These are phyloP conservation scores for Solanum bulbocastanum DNA, from an alignment of 257 asterid genomes.

Conservation along the genomic window DNA sequence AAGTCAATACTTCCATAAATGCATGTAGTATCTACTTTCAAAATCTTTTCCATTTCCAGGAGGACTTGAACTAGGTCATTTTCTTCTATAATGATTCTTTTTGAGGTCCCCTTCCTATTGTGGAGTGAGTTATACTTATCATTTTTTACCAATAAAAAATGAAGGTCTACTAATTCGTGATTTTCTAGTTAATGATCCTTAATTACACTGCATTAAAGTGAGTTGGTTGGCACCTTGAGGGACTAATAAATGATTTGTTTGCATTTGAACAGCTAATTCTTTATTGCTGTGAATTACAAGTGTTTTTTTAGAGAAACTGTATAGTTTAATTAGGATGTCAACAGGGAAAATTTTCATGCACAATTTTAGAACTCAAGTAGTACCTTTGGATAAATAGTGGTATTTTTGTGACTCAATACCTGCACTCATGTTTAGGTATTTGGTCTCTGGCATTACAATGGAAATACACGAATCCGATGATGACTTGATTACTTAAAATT, in stretches of 20 bases:
- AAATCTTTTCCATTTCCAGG: neutral
- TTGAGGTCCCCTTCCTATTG: neutral
- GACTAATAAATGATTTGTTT: neutral
- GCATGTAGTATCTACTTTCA: neutral
- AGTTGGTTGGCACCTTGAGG: neutral
- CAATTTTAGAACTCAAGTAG: neutral
- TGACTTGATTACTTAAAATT: neutral
- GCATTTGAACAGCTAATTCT: neutral
- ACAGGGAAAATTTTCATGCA: neutral
- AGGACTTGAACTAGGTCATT: neutral
- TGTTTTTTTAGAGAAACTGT: neutral
- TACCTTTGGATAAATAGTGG: neutral
- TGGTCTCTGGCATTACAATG: neutral
- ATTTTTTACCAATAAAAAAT: neutral
- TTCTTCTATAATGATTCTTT: neutral
- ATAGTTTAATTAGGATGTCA: neutral
- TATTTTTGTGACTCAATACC: neutral
- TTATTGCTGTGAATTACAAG: neutral
- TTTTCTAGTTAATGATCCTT: neutral
- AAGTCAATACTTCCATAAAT: neutral
- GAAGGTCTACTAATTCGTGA: neutral
- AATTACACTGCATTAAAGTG: neutral
- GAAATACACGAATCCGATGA: neutral
- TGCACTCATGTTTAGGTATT: neutral
- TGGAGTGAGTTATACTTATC: neutral